Evolutionary conservation across 139 green algal genomes (phyloP).

Genomic region (Pleodorina starrii): DNA sequence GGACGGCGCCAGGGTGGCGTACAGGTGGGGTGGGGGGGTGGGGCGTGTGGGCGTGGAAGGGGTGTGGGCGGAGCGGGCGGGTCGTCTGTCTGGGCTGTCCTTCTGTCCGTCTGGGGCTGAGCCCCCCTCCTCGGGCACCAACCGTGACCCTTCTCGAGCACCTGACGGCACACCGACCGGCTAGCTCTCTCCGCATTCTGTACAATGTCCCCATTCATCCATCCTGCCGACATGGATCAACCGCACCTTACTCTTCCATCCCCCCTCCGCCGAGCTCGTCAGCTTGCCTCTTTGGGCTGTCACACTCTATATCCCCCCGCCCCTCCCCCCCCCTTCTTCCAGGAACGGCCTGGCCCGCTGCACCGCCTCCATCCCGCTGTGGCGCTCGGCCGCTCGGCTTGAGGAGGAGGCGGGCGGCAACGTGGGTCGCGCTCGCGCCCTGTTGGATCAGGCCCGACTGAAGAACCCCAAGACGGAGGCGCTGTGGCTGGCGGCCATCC

Average conservation of each 20-base stretch:
- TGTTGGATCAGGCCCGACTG: conserved; percentile 86
- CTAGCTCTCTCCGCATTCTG: neutral
- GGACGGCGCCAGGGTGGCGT: conserved; percentile 72
- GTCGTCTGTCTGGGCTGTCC: too few species aligned
- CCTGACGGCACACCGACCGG: too few species aligned
- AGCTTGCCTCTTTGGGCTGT: too few species aligned
- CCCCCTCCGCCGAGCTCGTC: too few species aligned
- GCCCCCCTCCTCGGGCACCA: too few species aligned
- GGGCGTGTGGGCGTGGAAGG: too few species aligned
- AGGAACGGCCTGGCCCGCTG: conserved; percentile 67
- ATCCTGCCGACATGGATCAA: too few species aligned
- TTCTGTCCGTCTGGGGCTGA: too few species aligned
- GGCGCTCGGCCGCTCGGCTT: conserved; percentile 79
- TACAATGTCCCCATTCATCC: neutral
- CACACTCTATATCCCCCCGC: too few species aligned
- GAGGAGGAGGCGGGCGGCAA: conserved; percentile 81
- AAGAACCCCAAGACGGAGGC: conserved; percentile 85
- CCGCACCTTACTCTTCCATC: too few species aligned
- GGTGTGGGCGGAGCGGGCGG: too few species aligned
- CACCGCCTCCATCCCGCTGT: conserved; percentile 81
- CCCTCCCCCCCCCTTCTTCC: neutral
- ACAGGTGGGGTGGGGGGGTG: conserved; percentile 36
- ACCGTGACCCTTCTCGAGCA: too few species aligned
- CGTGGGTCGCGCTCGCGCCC: conserved; percentile 80
- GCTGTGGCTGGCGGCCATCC: conserved; percentile 94